Evolutionary conservation across 257 asterid species (phyloP).

Genomic region (Solanum appendiculatum): DNA sequence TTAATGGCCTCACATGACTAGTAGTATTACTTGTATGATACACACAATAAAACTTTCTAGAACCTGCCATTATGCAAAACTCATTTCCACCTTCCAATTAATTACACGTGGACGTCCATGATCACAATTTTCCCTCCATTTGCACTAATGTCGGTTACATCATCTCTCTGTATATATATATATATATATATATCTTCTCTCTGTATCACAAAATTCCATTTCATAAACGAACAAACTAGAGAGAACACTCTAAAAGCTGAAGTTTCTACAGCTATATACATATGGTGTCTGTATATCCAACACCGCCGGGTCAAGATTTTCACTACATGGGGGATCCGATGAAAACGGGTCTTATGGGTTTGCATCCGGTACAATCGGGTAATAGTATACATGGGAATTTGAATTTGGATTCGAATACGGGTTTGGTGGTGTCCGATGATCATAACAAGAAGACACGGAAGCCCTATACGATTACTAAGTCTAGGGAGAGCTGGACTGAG

Average conservation of each 20-base stretch:
- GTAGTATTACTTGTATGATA: neutral
- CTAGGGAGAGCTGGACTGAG: constrained; percentile 83
- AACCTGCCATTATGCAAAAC: neutral
- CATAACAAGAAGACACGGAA: constrained; percentile 59
- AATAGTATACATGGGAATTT: neutral
- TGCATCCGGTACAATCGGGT: constrained; percentile 14
- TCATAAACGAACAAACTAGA: neutral
- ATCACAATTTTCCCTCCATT: neutral
- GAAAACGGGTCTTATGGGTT: constrained; percentile 25
- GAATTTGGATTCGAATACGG: constrained; percentile 10
- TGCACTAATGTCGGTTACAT: neutral
- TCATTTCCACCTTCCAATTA: neutral
- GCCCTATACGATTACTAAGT: constrained; percentile 80
- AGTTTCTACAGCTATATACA: neutral
- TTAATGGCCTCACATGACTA: no score
- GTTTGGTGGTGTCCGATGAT: constrained; percentile 42
- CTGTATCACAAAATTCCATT: neutral
- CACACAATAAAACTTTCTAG: neutral
- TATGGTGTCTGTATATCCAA: constrained; percentile 75
- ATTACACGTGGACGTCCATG: neutral
- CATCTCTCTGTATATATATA: neutral
- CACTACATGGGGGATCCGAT: constrained; percentile 25
- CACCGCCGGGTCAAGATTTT: constrained; percentile 39
- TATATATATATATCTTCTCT: no score
- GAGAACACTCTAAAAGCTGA: neutral